phyloP scores from a whole-genome alignment of 768 basidiomycete genomes.

The Podaxis pistillaris region DNA sequence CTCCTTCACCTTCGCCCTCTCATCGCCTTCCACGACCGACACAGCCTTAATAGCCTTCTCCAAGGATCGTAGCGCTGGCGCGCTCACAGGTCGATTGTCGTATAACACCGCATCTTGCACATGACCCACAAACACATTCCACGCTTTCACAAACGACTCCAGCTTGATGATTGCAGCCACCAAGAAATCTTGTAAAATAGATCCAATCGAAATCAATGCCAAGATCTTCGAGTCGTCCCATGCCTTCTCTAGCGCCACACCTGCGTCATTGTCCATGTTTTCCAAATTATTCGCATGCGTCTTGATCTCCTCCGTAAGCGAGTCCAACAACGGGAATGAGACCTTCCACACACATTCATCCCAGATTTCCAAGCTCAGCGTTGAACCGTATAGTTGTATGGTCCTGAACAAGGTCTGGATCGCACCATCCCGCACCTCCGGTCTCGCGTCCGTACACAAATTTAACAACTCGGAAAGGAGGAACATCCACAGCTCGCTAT shows the following conservation, averaged over 20 bases:
- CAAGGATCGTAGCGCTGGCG: slow-evolving; percentile 82
- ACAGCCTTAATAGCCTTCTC: slow-evolving; percentile 75
- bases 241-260: slow-evolving; percentile 35
- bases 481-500: slow-evolving; percentile 92
- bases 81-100: slow-evolving; percentile 69
- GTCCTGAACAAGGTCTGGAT: slow-evolving; percentile 95
- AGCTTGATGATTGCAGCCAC: slow-evolving; percentile 70
- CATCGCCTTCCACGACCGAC: slow-evolving; percentile 36
- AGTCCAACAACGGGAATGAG: slow-evolving; percentile 81
- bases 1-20: slow-evolving; percentile 41
- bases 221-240: slow-evolving; percentile 91
- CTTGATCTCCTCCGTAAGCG: slow-evolving; percentile 58
- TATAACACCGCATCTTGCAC: slow-evolving; percentile 69
- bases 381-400: slow-evolving; percentile 90
- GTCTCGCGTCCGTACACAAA: slow-evolving; percentile 76
- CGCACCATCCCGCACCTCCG: slow-evolving; percentile 89
- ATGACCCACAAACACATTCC: slow-evolving; percentile 71
- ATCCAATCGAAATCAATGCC: slow-evolving; percentile 79
- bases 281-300: slow-evolving; percentile 25
- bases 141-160: slow-evolving; percentile 65
- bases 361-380: slow-evolving; percentile 82
- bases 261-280: slow-evolving; percentile 14
- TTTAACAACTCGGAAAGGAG: slow-evolving; percentile 81
- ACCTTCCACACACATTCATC: slow-evolving; percentile 89
- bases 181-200: slow-evolving; percentile 81